Conservation (phyloP, 257 asterid species). For the Solanum commersonii region DNA sequence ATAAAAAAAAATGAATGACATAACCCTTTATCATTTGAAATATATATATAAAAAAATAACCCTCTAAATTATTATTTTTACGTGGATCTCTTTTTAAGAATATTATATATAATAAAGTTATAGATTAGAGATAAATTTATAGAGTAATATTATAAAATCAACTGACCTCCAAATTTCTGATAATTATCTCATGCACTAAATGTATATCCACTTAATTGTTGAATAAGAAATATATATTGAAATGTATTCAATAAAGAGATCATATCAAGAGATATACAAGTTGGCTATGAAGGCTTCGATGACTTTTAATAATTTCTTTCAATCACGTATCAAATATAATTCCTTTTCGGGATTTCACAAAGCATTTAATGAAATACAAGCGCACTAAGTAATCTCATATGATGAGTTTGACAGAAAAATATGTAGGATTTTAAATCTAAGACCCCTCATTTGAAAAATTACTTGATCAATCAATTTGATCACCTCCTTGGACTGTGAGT, state of each 20-base stretch:
- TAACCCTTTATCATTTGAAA: background rate
- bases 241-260: background rate
- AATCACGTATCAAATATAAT: background rate
- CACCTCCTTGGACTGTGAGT: rapidly evolving
- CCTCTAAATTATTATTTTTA: background rate
- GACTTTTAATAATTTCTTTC: background rate
- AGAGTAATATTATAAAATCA: too few relatives aligned
- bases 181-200: too few relatives aligned
- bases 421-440: background rate
- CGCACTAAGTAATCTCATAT: rapidly evolving
- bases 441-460: background rate
- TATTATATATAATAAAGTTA: too few relatives aligned
- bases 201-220: too few relatives aligned
- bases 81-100: background rate
- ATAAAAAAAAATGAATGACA: background rate
- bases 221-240: too few relatives aligned
- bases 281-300: background rate
- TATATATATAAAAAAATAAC: rapidly evolving
- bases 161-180: too few relatives aligned
- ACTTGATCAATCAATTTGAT: background rate
- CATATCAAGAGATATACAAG: background rate
- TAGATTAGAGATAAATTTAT: too few relatives aligned
- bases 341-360: background rate
- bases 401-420: background rate
- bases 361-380: background rate